Conservation (phyloP, 768 basidiomycete species). For the Tulasnella sp. region DNA sequence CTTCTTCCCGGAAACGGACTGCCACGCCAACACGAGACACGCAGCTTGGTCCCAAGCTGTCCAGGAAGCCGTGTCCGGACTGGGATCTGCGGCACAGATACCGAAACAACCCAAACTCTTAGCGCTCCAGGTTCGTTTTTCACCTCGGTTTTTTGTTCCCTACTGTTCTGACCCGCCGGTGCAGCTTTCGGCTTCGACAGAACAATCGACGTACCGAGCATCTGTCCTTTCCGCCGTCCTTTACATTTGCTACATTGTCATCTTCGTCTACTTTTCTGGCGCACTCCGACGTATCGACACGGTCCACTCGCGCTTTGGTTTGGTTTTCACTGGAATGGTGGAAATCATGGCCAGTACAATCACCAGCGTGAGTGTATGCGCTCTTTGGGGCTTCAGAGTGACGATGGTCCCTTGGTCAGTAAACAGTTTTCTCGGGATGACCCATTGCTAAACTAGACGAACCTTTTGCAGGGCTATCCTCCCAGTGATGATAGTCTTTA, state of each 20-base stretch:
- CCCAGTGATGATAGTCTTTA: conserved; percentile 92
- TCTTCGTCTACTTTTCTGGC: conserved; percentile 74
- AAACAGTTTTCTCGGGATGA: conserved; percentile 19
- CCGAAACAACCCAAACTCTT: conserved; percentile 52
- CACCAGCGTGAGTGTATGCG: conserved; percentile 90
- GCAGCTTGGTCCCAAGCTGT: conserved; percentile 65
- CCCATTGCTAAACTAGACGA: conserved; percentile 36
- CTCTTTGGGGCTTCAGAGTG: conserved; percentile 83
- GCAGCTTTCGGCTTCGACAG: not conserved
- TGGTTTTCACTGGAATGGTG: conserved; percentile 90
- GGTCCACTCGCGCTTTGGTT: conserved; percentile 87
- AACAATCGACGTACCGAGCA: conserved; percentile 42
- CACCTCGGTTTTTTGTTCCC: conserved; percentile 8
- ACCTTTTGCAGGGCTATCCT: conserved; percentile 69
- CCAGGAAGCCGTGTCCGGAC: conserved; percentile 47
- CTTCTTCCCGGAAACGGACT: conserved; percentile 77
- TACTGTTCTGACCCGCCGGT: conserved; percentile 20
- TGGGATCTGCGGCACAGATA: conserved; percentile 45
- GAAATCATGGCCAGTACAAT: conserved; percentile 92
- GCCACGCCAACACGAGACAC: conserved; percentile 65
- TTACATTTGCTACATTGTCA: conserved; percentile 74
- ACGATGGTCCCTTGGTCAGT: conserved; percentile 87
- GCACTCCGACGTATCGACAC: conserved; percentile 76
- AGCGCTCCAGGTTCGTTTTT: conserved; percentile 50
- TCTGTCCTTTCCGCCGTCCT: conserved; percentile 70